Conservation (phyloP, 2,329 filamentous ascomycete species). For the Trichoderma guizhouense region DNA sequence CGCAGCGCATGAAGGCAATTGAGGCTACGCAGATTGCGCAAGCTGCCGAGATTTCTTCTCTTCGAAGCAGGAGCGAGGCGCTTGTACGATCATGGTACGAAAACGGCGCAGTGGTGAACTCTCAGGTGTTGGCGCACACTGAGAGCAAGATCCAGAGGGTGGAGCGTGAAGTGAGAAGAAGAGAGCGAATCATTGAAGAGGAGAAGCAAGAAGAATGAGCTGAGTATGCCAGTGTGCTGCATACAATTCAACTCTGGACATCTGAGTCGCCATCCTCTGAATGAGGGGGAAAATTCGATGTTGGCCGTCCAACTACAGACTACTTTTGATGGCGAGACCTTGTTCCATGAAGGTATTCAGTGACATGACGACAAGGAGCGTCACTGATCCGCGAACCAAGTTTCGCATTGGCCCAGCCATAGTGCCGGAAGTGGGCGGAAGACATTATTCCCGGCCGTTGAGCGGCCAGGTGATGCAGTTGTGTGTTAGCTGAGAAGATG, state of each 20-base stretch:
- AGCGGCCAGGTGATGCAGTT: background rate
- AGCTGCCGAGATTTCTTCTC: constrained; percentile 58
- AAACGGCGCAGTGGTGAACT: constrained; percentile 63
- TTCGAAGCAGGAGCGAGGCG: constrained; percentile 60
- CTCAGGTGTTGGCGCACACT: constrained; percentile 66
- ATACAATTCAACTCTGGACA: background rate
- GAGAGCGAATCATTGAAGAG: constrained; percentile 57
- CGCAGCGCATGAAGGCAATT: constrained; percentile 60
- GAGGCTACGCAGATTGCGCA: constrained; percentile 61
- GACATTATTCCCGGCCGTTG: background rate
- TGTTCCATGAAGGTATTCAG: too few relatives aligned
- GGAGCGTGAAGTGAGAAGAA: constrained; percentile 63
- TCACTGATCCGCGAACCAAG: background rate
- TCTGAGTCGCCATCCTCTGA: background rate
- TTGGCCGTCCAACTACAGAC: background rate
- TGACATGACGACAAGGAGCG: background rate
- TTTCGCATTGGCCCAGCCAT: background rate
- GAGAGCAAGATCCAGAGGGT: constrained; percentile 64
- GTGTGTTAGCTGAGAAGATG: background rate
- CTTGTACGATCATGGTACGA: constrained; percentile 71
- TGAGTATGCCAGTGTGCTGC: background rate
- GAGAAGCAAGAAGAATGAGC: constrained; percentile 31
- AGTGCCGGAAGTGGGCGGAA: background rate
- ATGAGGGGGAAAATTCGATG: background rate
- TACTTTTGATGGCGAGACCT: background rate